Conservation (phyloP, 1,284 basidiomycete genomes). For the Blastosporella zonata region DNA sequence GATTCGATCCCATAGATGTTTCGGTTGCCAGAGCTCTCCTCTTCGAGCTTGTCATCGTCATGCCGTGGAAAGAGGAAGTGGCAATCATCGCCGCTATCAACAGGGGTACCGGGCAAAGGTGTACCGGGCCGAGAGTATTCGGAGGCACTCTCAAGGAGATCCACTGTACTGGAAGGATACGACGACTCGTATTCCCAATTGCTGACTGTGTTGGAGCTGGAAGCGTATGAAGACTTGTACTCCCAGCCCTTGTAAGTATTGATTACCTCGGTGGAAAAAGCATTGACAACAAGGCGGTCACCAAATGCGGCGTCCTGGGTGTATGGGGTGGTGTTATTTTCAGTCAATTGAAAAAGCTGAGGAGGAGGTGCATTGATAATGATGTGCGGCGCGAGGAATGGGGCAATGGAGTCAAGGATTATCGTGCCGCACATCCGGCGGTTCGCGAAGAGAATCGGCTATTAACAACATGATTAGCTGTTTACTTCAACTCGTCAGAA, state of each 20-base stretch:
- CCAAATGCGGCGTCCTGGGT: slow-evolving; percentile 34
- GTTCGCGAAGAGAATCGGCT: slow-evolving; percentile 29
- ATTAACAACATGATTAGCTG: not conserved
- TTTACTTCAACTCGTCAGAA: not conserved
- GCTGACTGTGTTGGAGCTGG: not conserved
- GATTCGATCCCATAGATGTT: slow-evolving; percentile 7
- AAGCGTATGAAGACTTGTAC: not conserved
- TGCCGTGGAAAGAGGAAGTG: slow-evolving; percentile 11
- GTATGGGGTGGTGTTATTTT: slow-evolving; percentile 30
- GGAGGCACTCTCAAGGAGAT: slow-evolving; percentile 16
- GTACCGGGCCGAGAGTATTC: slow-evolving; percentile 20
- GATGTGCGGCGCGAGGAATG: slow-evolving; percentile 48
- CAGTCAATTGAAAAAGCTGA: slow-evolving; percentile 34
- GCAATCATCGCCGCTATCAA: slow-evolving; percentile 16
- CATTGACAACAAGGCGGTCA: slow-evolving; percentile 28
- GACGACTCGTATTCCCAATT: slow-evolving; percentile 4
- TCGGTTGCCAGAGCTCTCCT: slow-evolving; percentile 19
- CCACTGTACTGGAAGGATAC: slow-evolving; percentile 15
- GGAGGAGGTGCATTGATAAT: slow-evolving; percentile 41
- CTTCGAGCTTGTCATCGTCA: slow-evolving; percentile 16
- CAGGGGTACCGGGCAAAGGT: slow-evolving; percentile 23
- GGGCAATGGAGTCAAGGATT: slow-evolving; percentile 41
- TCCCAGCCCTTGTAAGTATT: slow-evolving; percentile 19
- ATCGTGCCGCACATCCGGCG: slow-evolving; percentile 27
- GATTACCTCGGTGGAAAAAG: slow-evolving; percentile 23